These are phyloP conservation scores for Alternaria novae-zelandiae DNA, from an alignment of 2,329 filamentous ascomycete genomes.

Conservation along the genomic window DNA sequence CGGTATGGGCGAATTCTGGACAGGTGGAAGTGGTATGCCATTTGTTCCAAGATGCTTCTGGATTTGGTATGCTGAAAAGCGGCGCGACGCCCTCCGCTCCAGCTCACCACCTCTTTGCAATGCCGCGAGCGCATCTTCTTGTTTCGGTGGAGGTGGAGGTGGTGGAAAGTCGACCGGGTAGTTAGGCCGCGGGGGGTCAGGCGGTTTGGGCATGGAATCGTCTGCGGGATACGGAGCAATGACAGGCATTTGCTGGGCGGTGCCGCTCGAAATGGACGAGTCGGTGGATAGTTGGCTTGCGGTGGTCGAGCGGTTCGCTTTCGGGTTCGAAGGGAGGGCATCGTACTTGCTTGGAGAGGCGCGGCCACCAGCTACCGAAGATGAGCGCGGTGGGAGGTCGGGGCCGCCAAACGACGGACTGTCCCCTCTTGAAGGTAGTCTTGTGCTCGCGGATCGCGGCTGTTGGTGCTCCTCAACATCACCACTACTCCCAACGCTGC, in stretches of 20 bases:
- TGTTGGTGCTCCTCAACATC: slow-evolving; percentile 51
- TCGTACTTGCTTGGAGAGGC: slow-evolving; percentile 54
- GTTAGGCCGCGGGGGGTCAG: slow-evolving; percentile 45
- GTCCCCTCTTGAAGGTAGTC: slow-evolving; percentile 50
- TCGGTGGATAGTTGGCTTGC: slow-evolving; percentile 45
- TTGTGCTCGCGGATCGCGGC: slow-evolving; percentile 50
- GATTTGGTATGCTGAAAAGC: slow-evolving; percentile 97
- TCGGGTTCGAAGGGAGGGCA: slow-evolving; percentile 43
- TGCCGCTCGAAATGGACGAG: slow-evolving; percentile 74
- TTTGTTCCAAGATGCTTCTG: slow-evolving; percentile 89
- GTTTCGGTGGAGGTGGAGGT: slow-evolving; percentile 79
- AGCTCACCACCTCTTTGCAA: slow-evolving; percentile 91
- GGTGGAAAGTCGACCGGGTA: slow-evolving; percentile 68
- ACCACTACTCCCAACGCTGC: slow-evolving; percentile 41
- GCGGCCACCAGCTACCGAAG: slow-evolving; percentile 54
- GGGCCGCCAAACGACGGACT: slow-evolving; percentile 51
- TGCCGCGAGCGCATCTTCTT: slow-evolving; percentile 88
- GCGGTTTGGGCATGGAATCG: slow-evolving; percentile 54
- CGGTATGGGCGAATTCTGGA: slow-evolving; percentile 80
- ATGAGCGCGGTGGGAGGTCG: slow-evolving; percentile 56
- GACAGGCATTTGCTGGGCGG: slow-evolving; percentile 77
- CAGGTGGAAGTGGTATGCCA: slow-evolving; percentile 81
- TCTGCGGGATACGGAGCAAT: slow-evolving; percentile 75
- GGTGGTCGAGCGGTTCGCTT: slow-evolving; percentile 41
- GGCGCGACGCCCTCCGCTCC: slow-evolving; percentile 86